Evolutionary conservation across 306 rosid species (phyloP), one percentile per base, ranked within the genome.

Genomic region (Mimosa bimucronata): DNA sequence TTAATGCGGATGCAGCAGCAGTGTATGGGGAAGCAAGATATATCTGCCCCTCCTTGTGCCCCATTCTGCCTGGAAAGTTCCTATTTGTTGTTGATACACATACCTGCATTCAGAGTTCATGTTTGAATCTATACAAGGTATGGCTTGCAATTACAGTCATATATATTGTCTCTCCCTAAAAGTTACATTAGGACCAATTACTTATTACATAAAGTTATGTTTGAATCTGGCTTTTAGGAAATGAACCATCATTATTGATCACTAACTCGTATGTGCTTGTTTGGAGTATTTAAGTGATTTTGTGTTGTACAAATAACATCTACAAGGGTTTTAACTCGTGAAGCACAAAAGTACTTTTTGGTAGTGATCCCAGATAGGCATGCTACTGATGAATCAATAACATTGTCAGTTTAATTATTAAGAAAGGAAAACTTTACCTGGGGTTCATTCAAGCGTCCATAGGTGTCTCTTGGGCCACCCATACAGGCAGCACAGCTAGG

Each of bases 31-130:
- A 91, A 77, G 97, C 94, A 61, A 94, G 98, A 81, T 91, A 94
- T 67, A 94, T 83, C 79, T 90, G 89, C 28, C 98, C 98, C 74
- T 94, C 97, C 60, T 71, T 89, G 88, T 91, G 97, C 41, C 98
- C 98, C 98, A 94, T 94, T 68, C 98, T 74, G 15, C 98, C 97
- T 1, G 94, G 98, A 78, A 94, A 91, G 88, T 93, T 93, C 74
- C 94, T 83, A 86, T 93, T 93, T 70, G 98, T 81, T 73, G 87
- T 81, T 77, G 85, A 84, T 28, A 85, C 88, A 74, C 88, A 94
- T 3, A 89, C 96, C 97, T 94, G 88, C 86, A 81, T 75, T 66
- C 1, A 64, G 44, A 74, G 40, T 37, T 67, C 48, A 69, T 1
- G 73, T 25, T 40, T 40, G 30, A 38, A 40, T 40, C 30, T 40